Base-by-base conservation (phyloP, 1,284 basidiomycete species). In the Trichosporon ovoides region DNA sequence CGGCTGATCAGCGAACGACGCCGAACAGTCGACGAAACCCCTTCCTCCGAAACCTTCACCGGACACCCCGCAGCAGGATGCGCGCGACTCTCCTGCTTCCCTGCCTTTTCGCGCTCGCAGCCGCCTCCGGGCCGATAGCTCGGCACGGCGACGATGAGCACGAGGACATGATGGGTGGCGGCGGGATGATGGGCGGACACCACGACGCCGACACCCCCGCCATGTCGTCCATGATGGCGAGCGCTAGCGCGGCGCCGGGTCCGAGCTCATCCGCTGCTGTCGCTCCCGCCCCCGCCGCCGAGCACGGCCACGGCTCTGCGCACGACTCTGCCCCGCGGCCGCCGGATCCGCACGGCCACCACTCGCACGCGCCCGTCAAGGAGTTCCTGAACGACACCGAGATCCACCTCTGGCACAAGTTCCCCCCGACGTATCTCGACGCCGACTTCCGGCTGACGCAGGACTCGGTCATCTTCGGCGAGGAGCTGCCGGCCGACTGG, bases 351-450 rank as follows among this genome's bases (percentile, higher is more conserved):
- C 65, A 66, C 57, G 28, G 22, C 33, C 71, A 73, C 52, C 65
- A 68, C 52, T 58, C 64, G 13, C 68, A 74, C 51, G 62, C 59
- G 1, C 62, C 65, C 2, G 61, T 70, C 43, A 67, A 68, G 53
- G 58, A 50, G 16, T 51, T 52, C 22, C 64, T 74, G 36, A 64
- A 74, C 61, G 72, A 74, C 56, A 57, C 43, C 2, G 64, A 58
- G n/a, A 68, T 74, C 33, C 72, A 74, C 60, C 33, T 40, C 35
- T 66, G 61, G 64, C 72, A 74, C 59, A 36, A 63, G 22, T 74
- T 69, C 62, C 72, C 72, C 9, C 70, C 71, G 1, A 65, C 69
- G 3, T 74, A 73, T 54, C 58, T 74, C 33, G 68, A 68, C 51
- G 69, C 69, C 38, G 69, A 73, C 59, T 70, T 74, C 63, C 58